A percentile compares a stretch with the other conserved stretches of the same genome.
phyloP scores from a whole-genome alignment of 495 filamentous ascomycete genomes.

The Coniosporium apollinis region DNA sequence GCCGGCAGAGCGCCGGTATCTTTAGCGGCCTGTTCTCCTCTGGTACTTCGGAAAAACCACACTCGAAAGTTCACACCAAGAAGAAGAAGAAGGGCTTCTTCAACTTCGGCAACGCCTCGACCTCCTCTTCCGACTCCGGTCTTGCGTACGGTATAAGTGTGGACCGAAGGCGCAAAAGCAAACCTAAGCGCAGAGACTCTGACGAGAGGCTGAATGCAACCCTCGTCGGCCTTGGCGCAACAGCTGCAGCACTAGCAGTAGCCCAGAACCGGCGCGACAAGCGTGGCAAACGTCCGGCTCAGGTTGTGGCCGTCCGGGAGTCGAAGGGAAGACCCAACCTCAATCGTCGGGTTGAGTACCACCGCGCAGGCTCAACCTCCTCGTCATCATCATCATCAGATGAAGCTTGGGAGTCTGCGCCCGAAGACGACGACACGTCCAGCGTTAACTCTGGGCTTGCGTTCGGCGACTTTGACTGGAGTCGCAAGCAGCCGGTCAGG shows the following conservation, averaged over 20 bases:
- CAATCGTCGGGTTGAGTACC: background rate
- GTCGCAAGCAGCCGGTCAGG: conserved; percentile 9
- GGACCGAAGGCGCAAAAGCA: conserved; percentile 10
- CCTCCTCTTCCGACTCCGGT: conserved; percentile 39
- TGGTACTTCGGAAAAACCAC: too few species aligned
- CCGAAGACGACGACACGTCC: conserved; percentile 31
- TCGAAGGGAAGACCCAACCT: conserved; percentile 9
- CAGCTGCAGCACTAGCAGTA: conserved; percentile 38
- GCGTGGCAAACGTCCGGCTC: conserved; percentile 15
- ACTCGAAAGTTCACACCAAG: too few species aligned
- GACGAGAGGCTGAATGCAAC: conserved; percentile 36
- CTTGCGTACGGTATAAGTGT: conserved; percentile 27
- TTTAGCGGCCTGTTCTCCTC: conserved; percentile 31
- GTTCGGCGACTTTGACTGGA: conserved; percentile 29
- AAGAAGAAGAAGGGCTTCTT: conserved; percentile 40
- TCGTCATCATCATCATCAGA: conserved; percentile 16
- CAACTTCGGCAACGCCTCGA: conserved; percentile 41
- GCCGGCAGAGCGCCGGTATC: too few species aligned
- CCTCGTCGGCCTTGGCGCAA: conserved; percentile 37
- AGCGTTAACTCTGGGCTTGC: conserved; percentile 39
- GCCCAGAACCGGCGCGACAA: conserved; percentile 25
- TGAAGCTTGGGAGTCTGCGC: conserved; percentile 48
- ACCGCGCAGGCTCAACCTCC: conserved; percentile 17
- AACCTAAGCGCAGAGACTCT: conserved; percentile 6
- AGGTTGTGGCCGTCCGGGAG: conserved; percentile 28